phyloP scores from a whole-genome alignment of 202 grass and related monocot species.

The Dendrocalamus latiflorus region DNA sequence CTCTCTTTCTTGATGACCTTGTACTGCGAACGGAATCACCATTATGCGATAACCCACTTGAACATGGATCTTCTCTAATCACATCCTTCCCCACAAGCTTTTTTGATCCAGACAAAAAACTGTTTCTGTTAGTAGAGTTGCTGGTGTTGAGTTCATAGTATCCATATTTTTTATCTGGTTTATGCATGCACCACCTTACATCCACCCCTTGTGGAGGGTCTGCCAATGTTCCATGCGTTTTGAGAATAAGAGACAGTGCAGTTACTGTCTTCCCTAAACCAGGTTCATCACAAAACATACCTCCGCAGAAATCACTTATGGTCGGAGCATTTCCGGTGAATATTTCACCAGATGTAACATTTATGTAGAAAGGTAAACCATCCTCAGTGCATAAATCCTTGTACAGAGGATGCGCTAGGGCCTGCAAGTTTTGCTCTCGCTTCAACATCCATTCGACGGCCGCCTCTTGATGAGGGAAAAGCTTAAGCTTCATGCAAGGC shows the following conservation, averaged over 20 bases:
- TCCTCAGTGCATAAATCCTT: constrained; percentile 73
- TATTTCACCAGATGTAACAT: constrained; percentile 75
- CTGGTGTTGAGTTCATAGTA: constrained; percentile 73
- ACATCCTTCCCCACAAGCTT: constrained; percentile 30
- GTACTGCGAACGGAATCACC: constrained; percentile 38
- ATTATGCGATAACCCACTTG: not conserved
- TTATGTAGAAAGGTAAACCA: constrained; percentile 72
- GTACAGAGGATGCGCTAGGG: constrained; percentile 66
- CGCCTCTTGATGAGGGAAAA: constrained; percentile 91
- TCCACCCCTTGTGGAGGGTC: constrained; percentile 62
- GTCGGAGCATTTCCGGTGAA: constrained; percentile 45
- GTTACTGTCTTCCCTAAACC: constrained; percentile 96
- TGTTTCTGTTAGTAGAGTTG: constrained; percentile 31
- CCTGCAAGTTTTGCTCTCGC: constrained; percentile 45
- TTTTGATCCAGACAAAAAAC: constrained; percentile 27
- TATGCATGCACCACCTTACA: constrained; percentile 78
- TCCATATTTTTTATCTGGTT: constrained; percentile 70
- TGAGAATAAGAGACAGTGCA: constrained; percentile 87
- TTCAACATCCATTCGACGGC: constrained; percentile 91
- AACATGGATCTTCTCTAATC: constrained; percentile 29
- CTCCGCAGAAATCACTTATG: constrained; percentile 71
- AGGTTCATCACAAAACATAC: constrained; percentile 99
- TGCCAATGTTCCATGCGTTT: constrained; percentile 73
- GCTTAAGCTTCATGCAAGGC: constrained; percentile 94
- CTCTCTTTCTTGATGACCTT: constrained; percentile 48